Base-by-base conservation (phyloP, 768 basidiomycete genomes). In the Naganishia friedmannii region DNA sequence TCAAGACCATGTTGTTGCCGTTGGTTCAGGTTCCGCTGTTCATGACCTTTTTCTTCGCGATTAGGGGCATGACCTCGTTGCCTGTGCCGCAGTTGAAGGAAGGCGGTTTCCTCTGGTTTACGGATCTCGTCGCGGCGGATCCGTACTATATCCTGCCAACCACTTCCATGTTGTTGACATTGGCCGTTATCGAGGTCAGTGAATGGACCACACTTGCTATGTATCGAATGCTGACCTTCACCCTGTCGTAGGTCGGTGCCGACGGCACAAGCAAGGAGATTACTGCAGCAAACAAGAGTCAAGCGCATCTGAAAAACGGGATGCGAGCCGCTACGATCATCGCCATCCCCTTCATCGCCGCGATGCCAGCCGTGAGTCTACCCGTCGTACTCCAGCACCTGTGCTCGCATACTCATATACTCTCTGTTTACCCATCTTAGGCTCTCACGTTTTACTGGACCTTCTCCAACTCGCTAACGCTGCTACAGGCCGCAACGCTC, bases 21-120 rank as follows among this genome's bases (percentile, higher is more conserved):
- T 69, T 93, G 67, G 74, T 89, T 0, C 93, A 95, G 80, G 77
- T 92, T 26, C 87, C 91, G 0, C 83, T 92, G 53, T 88, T 89
- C 55, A 81, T 96, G 37, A 88, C 88, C 17, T 82, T 91, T 82
- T 98, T 98, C 85, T 88, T 92, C 73, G 91, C 86, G 21, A 78
- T 95, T 67, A 87, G 87, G 81, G 83, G 82, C 56, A 85, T 98
- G 83, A 88, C 88, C 74, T 83, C 84, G 58, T 79, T 88, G 54
- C 91, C 91, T 0, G 80, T 96, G 23, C 84, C 84, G 66, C 92
- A 92, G 82, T 79, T 97, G 75, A 85, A 86, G 73, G 83, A 87
- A 71, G 92, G 91, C 69, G 93, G 94, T 0, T 79, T 92, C 34
- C 83, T 80, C 54, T 87, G 88, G 82, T 79, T 94, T 46, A 87